Conservation (phyloP, 768 basidiomycete genomes). For the Dendrothele bispora region DNA sequence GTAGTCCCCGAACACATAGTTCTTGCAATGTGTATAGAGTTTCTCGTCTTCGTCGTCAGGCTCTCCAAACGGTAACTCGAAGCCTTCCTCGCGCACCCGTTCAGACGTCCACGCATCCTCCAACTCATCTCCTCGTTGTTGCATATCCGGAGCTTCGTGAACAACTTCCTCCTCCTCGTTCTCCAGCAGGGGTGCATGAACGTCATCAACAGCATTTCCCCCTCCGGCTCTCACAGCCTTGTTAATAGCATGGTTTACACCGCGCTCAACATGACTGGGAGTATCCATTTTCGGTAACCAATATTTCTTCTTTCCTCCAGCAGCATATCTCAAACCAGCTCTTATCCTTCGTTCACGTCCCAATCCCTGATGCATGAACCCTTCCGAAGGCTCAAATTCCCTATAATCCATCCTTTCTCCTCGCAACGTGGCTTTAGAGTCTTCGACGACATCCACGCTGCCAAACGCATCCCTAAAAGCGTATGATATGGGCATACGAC, state of each 20-base stretch:
- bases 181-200: slow-evolving; percentile 73
- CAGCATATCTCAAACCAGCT: slow-evolving; percentile 88
- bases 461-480: slow-evolving; percentile 91
- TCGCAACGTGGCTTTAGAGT: slow-evolving; percentile 75
- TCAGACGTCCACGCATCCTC: slow-evolving; percentile 34
- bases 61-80: slow-evolving; percentile 66
- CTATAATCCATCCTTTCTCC: slow-evolving; percentile 95
- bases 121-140: slow-evolving; percentile 39
- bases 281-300: slow-evolving; percentile 80
- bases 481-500: slow-evolving; percentile 86
- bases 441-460: slow-evolving; percentile 81
- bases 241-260: slow-evolving; percentile 41
- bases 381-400: slow-evolving; percentile 95
- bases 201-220: slow-evolving; percentile 49
- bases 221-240: slow-evolving; percentile 44
- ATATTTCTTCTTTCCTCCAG: slow-evolving; percentile 92
- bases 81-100: slow-evolving; percentile 36
- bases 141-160: slow-evolving; percentile 61
- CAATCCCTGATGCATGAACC: slow-evolving; percentile 85
- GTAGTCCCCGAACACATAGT: slow-evolving; percentile 88
- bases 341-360: slow-evolving; percentile 85
- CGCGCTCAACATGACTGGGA: slow-evolving; percentile 38
- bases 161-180: slow-evolving; percentile 64
- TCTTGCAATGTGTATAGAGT: slow-evolving; percentile 72
- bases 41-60: slow-evolving; percentile 71